Evolutionary conservation across 1,139 yeast genomes (phyloP).

Genomic region (Diutina pseudorugosa): DNA sequence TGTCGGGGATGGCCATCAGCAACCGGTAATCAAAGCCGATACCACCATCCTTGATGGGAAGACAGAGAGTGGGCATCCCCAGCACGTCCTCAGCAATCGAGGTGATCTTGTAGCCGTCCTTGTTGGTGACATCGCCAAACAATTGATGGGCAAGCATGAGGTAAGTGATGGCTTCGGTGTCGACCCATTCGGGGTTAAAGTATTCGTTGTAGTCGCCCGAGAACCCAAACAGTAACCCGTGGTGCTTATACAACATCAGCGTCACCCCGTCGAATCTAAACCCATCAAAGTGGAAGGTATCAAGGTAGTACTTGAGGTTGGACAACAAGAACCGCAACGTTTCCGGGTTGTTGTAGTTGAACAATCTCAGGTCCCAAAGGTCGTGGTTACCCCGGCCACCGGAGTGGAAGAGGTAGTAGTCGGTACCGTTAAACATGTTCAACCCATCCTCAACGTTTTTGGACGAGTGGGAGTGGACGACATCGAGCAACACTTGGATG

Average conservation of each 20-base stretch:
- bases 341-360: slow-evolving; percentile 85
- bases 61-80: slow-evolving; percentile 92
- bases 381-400: slow-evolving; percentile 79
- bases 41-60: slow-evolving; percentile 67
- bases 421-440: slow-evolving; percentile 90
- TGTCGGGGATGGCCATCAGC: slow-evolving; percentile 97
- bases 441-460: slow-evolving; percentile 91
- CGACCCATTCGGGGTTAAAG: slow-evolving; percentile 70
- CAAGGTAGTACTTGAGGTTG: slow-evolving; percentile 77
- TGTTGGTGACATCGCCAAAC: slow-evolving; percentile 36
- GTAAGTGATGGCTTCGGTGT: slow-evolving; percentile 76
- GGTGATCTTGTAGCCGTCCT: slow-evolving; percentile 36
- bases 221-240: slow-evolving; percentile 82
- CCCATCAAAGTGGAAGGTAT: slow-evolving; percentile 83
- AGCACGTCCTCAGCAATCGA: slow-evolving; percentile 95
- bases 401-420: slow-evolving; percentile 87
- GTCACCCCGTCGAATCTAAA: slow-evolving; percentile 97
- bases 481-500: slow-evolving; percentile 74
- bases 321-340: slow-evolving; percentile 78
- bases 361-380: slow-evolving; percentile 89
- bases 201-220: slow-evolving; percentile 92
- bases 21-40: slow-evolving; percentile 87
- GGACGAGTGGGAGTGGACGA: slow-evolving; percentile 93
- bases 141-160: slow-evolving; percentile 80
- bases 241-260: slow-evolving; percentile 82